These are phyloP conservation scores for Morella rubra DNA, from an alignment of 306 rosid species.

Conservation along the genomic window DNA sequence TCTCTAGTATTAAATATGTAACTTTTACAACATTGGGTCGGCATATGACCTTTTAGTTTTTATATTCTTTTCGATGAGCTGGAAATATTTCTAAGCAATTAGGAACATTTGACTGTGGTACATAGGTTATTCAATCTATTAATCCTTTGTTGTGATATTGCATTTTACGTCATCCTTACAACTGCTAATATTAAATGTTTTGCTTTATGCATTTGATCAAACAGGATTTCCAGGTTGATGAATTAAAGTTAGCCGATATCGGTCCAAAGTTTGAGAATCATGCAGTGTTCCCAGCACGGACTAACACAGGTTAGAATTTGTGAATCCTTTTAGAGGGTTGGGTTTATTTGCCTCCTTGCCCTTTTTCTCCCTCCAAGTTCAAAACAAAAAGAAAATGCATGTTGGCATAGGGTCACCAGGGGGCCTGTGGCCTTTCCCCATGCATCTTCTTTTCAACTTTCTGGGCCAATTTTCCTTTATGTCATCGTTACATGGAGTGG, in stretches of 20 bases:
- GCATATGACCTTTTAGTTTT: background rate
- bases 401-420: background rate
- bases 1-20: background rate
- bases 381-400: background rate
- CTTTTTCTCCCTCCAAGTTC: background rate
- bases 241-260: conserved; percentile 72
- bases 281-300: conserved; percentile 87
- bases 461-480: background rate
- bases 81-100: background rate
- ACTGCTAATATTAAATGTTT: background rate
- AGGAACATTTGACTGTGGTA: background rate
- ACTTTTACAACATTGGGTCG: background rate
- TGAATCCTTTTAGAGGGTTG: conserved; percentile 5
- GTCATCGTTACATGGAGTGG: background rate
- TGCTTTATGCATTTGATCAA: conserved; percentile 29
- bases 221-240: conserved; percentile 85
- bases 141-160: background rate
- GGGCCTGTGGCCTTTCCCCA: background rate
- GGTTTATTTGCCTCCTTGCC: background rate
- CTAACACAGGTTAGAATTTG: conserved; percentile 72
- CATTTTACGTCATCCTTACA: background rate
- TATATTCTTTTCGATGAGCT: background rate
- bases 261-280: conserved; percentile 94
- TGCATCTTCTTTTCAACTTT: background rate
- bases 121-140: background rate